A percentile compares a stretch with the other conserved stretches of the same genome.
Conservation (phyloP, 2,329 filamentous ascomycete species). For the Epicoccum sorghinum region DNA sequence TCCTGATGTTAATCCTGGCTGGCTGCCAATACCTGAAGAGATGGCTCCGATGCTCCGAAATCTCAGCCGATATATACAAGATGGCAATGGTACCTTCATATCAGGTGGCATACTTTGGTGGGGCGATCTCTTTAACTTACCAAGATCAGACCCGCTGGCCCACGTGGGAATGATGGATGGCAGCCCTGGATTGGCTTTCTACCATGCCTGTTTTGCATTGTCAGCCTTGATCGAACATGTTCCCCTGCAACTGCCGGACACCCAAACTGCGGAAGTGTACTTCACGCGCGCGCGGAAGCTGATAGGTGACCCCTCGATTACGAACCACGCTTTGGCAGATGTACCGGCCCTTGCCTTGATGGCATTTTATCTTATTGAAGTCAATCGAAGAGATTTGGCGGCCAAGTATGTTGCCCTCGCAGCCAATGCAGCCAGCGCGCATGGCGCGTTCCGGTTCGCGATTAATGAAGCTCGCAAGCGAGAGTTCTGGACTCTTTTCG, state of each 20-base stretch:
- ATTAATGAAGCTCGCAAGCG: slow-evolving; percentile 29
- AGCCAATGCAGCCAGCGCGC: slow-evolving; percentile 34
- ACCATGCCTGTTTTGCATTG: slow-evolving; percentile 36
- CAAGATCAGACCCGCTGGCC: slow-evolving; percentile 18
- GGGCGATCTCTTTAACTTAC: slow-evolving; percentile 27
- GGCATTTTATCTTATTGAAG: slow-evolving; percentile 36
- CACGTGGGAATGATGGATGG: slow-evolving; percentile 25
- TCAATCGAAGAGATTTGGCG: slow-evolving; percentile 37
- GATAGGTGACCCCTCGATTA: slow-evolving; percentile 35
- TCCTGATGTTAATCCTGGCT: slow-evolving; percentile 31
- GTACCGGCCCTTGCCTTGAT: slow-evolving; percentile 35
- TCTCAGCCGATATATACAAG: slow-evolving; percentile 31
- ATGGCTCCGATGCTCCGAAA: slow-evolving; percentile 31
- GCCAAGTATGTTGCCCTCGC: slow-evolving; percentile 36
- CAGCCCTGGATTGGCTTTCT: slow-evolving; percentile 29
- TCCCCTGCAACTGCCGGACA: slow-evolving; percentile 18
- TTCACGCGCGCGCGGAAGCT: slow-evolving; percentile 35
- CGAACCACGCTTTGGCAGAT: slow-evolving; percentile 29
- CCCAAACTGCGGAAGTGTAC: slow-evolving; percentile 30
- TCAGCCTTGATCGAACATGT: slow-evolving; percentile 25
- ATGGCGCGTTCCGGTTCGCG: slow-evolving; percentile 30
- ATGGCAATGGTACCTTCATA: slow-evolving; percentile 28
- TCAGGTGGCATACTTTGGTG: slow-evolving; percentile 37
- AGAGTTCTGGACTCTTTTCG: slow-evolving; percentile 33
- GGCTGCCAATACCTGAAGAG: slow-evolving; percentile 29